Conservation (phyloP, 768 basidiomycete genomes). For the Ramaria sp. region DNA sequence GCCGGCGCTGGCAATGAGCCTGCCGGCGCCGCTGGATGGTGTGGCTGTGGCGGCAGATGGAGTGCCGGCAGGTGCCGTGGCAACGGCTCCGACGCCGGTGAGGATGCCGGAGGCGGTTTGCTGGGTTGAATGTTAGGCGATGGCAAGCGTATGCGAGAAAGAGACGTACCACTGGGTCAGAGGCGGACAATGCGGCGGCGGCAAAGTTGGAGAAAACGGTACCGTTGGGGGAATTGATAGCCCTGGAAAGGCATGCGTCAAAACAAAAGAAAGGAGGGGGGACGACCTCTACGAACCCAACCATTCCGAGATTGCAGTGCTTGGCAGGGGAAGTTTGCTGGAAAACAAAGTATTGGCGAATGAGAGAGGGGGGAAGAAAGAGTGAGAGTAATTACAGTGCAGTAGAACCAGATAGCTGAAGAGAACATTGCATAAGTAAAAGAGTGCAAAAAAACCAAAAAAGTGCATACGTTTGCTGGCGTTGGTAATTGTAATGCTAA, state of each 20-base stretch:
- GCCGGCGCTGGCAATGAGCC: background rate
- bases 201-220: background rate
- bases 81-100: slow-evolving; percentile 25
- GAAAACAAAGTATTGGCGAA: background rate
- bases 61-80: background rate
- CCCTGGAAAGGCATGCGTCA: slow-evolving; percentile 11
- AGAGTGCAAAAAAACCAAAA: background rate
- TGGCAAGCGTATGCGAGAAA: no score
- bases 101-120: slow-evolving; percentile 19
- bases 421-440: background rate
- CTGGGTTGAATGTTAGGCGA: no score
- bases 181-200: background rate
- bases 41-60: slow-evolving; percentile 8
- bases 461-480: slow-evolving; percentile 30
- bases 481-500: slow-evolving; percentile 38
- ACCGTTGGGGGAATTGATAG: slow-evolving; percentile 29
- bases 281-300: slow-evolving; percentile 20
- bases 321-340: slow-evolving; percentile 12
- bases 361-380: background rate
- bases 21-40: slow-evolving; percentile 6
- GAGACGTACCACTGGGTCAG: no score
- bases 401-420: slow-evolving; percentile 49
- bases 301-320: slow-evolving; percentile 45
- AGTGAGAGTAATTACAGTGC: slow-evolving; percentile 22
- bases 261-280: background rate